Percentiles rank a stretch among this genome's conserved stretches.
phyloP scores from a whole-genome alignment of 345 rosid genomes.

The Durio zibethinus region DNA sequence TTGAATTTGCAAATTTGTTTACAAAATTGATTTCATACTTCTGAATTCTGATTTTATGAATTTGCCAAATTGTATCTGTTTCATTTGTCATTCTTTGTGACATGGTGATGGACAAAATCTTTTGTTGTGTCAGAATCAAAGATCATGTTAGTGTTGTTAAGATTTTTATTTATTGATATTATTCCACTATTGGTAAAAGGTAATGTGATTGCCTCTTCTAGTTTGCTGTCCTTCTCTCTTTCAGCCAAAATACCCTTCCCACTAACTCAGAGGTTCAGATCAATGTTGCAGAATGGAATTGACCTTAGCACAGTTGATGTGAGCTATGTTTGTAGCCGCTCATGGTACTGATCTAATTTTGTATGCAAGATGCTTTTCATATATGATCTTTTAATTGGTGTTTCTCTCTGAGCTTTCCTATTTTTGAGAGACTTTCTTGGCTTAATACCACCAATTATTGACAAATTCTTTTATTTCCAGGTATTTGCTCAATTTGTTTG shows the following conservation, averaged over 20 bases:
- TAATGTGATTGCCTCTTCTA: constrained; percentile 9
- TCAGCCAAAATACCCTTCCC: constrained; percentile 98
- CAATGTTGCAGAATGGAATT: constrained; percentile 97
- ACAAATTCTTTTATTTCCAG: constrained; percentile 33
- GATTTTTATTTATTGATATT: not conserved
- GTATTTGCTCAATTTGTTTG: constrained; percentile 96
- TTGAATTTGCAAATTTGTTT: not conserved
- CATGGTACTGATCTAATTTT: constrained; percentile 54
- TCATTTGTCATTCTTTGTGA: not conserved
- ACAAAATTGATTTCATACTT: not conserved
- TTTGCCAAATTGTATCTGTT: not conserved
- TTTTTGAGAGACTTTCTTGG: constrained; percentile 10
- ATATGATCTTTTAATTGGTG: not conserved
- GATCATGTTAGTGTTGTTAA: not conserved
- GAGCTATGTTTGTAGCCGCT: constrained; percentile 97
- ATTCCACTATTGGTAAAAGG: not conserved
- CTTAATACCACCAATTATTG: constrained; percentile 7
- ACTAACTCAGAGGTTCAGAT: constrained; percentile 88
- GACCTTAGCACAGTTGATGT: constrained; percentile 98
- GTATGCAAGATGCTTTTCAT: not conserved
- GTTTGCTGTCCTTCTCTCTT: constrained; percentile 4
- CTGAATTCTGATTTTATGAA: not conserved
- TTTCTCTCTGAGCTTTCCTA: not conserved
- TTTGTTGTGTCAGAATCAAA: not conserved
- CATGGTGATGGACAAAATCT: not conserved